Evolutionary conservation across 2,329 filamentous ascomycete species (phyloP), one percentile per base, ranked within the genome.

Genomic region (Aspergillus calidoustus): DNA sequence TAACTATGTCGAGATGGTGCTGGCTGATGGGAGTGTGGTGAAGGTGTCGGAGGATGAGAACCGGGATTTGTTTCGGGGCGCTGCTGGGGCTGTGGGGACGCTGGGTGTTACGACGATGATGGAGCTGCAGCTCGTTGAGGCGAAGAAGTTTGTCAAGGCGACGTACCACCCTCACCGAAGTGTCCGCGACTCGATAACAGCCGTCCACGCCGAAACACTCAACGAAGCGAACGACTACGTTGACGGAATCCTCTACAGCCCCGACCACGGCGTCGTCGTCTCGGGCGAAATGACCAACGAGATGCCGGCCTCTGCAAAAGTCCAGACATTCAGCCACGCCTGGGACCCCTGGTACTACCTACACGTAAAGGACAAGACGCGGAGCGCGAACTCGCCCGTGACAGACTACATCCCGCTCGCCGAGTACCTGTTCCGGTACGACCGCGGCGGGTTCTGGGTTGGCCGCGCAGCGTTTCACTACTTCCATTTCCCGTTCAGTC

Each of bases 261-360:
- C 77, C 15, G 77, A 80, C 19, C 79, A 79, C 6, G 85, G 86
- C 0, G 81, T 90, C 1, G 76, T 91, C 48, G 89, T 89, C 71
- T 80, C 82, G 0, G 90, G 90, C 0, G 80, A 79, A 9, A 76
- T 90, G 17, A 82, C 82, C 0, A 79, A 89, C 54, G 71, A 77
- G 0, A 63, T 81, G 0, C 81, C 71, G 0, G 43, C 61, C 1
- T 76, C 72, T 1, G 62, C 64, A 3, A 72, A 71, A 49, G 68
- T 77, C 1, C 77, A 76, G 25, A 79, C 72, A 0, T 90, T 91
- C 73, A 84, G 83, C n/a, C 79, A 83, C 11, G 77, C 84, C 0
- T 74, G 73, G 4, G 90, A 93, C 66, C 86, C 88, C 0, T 93
- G 90, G 91, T 91, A 91, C 71, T 92, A 91, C 62, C 77, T 92